A percentile compares a stretch with the other conserved stretches of the same genome.
These are phyloP conservation scores for Solanum paucissectum DNA, from an alignment of 257 asterid genomes.

Conservation along the genomic window DNA sequence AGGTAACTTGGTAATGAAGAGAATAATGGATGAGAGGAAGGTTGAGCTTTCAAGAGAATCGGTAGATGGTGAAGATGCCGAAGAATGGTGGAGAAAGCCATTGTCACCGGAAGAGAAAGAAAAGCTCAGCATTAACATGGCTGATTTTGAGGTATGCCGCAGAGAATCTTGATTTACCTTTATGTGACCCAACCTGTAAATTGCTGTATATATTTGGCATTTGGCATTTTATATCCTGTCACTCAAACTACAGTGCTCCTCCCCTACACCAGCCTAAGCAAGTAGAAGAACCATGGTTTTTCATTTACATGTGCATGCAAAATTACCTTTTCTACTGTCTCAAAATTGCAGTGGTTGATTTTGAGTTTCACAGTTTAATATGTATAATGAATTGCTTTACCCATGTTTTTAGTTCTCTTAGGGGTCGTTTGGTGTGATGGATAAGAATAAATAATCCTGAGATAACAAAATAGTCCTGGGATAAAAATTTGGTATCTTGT, in stretches of 20 bases:
- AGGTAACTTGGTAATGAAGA: constrained; percentile 79
- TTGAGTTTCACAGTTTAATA: background rate
- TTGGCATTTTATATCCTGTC: background rate
- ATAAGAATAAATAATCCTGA: no score
- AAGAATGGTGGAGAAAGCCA: constrained; percentile 64
- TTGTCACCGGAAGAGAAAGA: constrained; percentile 60
- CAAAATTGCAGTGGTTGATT: background rate
- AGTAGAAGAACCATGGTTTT: background rate
- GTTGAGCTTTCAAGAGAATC: constrained; percentile 17
- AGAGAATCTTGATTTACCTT: background rate
- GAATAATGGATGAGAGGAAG: constrained; percentile 46
- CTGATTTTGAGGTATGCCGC: constrained; percentile 71
- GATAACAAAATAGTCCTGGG: no score
- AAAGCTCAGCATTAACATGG: constrained; percentile 45
- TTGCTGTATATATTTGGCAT: background rate
- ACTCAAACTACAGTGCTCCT: background rate
- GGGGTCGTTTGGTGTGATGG: no score
- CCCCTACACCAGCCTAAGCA: no score
- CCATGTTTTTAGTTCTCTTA: background rate
- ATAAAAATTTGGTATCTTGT: no score
- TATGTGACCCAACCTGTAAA: background rate
- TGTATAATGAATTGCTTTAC: background rate
- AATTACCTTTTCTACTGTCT: background rate
- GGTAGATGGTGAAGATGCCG: constrained; percentile 15
- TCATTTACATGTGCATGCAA: background rate